phyloP scores from a whole-genome alignment of 1,284 basidiomycete genomes.

The Boletus semigastroideus region DNA sequence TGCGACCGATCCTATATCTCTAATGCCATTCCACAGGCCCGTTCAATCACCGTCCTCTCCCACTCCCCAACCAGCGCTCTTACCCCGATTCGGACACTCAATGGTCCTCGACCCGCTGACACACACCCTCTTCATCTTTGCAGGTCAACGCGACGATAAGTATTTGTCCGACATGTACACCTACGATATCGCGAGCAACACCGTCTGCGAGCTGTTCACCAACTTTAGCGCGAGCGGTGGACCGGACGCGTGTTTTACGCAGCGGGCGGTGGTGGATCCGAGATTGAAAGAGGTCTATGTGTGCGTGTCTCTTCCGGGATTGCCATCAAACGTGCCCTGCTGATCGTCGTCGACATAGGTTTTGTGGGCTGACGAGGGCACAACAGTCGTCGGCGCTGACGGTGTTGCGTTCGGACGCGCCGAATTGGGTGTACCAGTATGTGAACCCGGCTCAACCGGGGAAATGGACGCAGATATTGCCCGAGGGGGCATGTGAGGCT shows the following conservation, averaged over 20 bases:
- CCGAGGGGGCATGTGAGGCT: conserved; percentile 24
- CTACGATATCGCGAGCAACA: conserved; percentile 60
- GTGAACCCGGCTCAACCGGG: conserved; percentile 48
- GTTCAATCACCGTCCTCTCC: conserved; percentile 30
- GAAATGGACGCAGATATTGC: conserved; percentile 59
- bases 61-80: conserved; percentile 40
- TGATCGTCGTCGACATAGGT: conserved; percentile 35
- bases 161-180: conserved; percentile 74
- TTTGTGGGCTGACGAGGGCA: conserved; percentile 56
- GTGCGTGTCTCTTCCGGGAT: conserved; percentile 46
- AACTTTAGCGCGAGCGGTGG: conserved; percentile 58
- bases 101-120: conserved; percentile 68
- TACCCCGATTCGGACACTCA: conserved; percentile 70
- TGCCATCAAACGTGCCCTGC: not conserved
- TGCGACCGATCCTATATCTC: not conserved
- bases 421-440: conserved; percentile 68
- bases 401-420: conserved; percentile 46
- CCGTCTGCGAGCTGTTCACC: conserved; percentile 58
- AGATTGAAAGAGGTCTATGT: conserved; percentile 67
- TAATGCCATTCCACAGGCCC: conserved; percentile 27
- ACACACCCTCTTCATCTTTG: conserved; percentile 61
- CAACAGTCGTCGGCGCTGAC: conserved; percentile 42
- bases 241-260: conserved; percentile 68
- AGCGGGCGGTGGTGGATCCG: conserved; percentile 66
- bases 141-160: conserved; percentile 63